phyloP scores from a whole-genome alignment of 2,329 filamentous ascomycete genomes.

The Stagonosporopsis tanaceti region DNA sequence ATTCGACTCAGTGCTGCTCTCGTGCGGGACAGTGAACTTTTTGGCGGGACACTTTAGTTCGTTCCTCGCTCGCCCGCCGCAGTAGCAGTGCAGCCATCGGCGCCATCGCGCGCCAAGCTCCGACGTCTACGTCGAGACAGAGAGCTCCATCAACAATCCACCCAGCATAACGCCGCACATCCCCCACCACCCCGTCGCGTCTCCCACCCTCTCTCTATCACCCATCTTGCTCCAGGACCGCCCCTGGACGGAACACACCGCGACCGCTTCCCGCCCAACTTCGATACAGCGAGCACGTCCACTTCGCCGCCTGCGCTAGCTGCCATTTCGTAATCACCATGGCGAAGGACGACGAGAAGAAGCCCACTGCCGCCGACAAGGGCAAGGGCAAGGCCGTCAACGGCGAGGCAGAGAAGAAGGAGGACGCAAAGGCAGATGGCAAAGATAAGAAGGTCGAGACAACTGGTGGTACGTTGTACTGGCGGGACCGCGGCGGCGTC shows the following conservation, averaged over 20 bases:
- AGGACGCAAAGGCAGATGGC: constrained; percentile 71
- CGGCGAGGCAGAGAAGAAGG: constrained; percentile 66
- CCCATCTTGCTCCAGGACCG: constrained; percentile 5
- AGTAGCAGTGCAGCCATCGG: constrained; percentile 15
- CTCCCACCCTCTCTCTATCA: constrained; percentile 5
- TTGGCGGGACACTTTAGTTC: constrained; percentile 30
- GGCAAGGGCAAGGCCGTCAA: constrained; percentile 93
- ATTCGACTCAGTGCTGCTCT: not conserved
- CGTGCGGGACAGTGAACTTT: constrained; percentile 13
- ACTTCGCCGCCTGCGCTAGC: constrained; percentile 48
- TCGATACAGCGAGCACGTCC: constrained; percentile 16
- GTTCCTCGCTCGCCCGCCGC: constrained; percentile 33
- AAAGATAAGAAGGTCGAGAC: constrained; percentile 77
- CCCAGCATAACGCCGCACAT: constrained; percentile 27
- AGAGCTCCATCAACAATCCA: constrained; percentile 44
- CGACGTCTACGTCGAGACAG: constrained; percentile 19
- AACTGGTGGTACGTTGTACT: constrained; percentile 59
- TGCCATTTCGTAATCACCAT: constrained; percentile 62
- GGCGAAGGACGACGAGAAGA: constrained; percentile 91
- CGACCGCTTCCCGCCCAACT: constrained; percentile 23
- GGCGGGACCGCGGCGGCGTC: constrained; percentile 23
- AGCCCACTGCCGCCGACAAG: constrained; percentile 86
- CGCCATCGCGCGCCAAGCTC: constrained; percentile 15
- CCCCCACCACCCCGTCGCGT: constrained; percentile 23
- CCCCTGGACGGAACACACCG: constrained; percentile 13